Base-by-base conservation (phyloP, 306 rosid genomes). In the Fragaria vesca region DNA sequence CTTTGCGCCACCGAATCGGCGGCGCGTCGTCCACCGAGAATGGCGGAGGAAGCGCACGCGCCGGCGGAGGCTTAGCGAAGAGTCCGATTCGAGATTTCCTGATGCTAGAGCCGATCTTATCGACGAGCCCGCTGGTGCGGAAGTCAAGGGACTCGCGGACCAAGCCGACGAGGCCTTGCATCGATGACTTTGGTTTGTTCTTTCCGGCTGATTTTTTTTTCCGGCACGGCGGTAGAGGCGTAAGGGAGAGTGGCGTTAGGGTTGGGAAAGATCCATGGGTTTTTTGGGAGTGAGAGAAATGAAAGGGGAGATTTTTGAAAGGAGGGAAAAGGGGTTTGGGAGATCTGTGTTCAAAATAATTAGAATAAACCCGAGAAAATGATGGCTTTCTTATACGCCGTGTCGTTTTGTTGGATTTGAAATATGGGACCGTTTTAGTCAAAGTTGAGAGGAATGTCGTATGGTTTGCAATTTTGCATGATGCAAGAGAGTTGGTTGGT, bases 1-100 rank as follows among this genome's bases (percentile, higher is more conserved):
- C 98, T 79, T 83, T 92, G 65, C 96, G 94, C 98, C 98, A 94
- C 80, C 94, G 89, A 75, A 94, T 91, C 77, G 93, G 83, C 62
- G 89, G 82, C 20, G 87, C 76, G 17, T 67, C 85, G 36, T 79
- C 86, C 21, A 62, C 77, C 8, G 75, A 67, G 1, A 79, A 57
- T 3, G 65, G 48, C 11, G 89, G 85, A 26, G 89, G 90, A 7
- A 86, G 85, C 66, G 86, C 89, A 45, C 81, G 76, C 30, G 63
- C 43, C 24, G 81, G 72, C 38, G 83, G 85, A 16, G 87, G 72
- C 47, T 85, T 89, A 12, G 96, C 78, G 38, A 91, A 83, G 79
- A 87, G 80, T 12, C 91, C 96, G 73, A 86, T 82, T 83, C 96
- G 72, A 3, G 98, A 94, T 71, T 91, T 92, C 1, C 98, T 89